Conservation (phyloP, 148 eudicot genomes). For the Rheum nobile region DNA sequence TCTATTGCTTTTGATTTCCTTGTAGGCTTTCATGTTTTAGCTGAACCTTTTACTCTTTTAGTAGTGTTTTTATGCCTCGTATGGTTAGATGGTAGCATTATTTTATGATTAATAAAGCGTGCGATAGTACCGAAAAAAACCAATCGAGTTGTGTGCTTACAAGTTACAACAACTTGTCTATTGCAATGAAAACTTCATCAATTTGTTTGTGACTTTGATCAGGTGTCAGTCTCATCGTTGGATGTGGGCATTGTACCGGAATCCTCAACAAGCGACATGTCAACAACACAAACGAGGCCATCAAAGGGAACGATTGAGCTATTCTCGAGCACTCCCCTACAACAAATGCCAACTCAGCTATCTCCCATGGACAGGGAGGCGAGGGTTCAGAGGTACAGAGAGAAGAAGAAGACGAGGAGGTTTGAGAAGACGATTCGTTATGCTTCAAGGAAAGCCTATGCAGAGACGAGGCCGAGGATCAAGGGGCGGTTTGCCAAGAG, state of each 20-base stretch:
- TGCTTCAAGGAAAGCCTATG: constrained; percentile 96
- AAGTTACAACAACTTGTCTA: no score
- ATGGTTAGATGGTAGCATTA: no score
- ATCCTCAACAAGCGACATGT: constrained; percentile 40
- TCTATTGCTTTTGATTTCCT: no score
- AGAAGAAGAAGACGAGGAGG: constrained; percentile 80
- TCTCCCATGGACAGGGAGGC: constrained; percentile 80
- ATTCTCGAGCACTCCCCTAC: constrained; percentile 46
- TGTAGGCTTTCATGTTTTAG: no score
- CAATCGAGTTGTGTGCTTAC: no score
- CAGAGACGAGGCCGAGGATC: constrained; percentile 90
- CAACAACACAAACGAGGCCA: constrained; percentile 10
- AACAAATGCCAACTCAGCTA: constrained; percentile 32
- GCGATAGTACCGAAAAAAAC: no score
- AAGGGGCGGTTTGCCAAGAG: constrained; percentile 95
- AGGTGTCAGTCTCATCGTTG: constrained; percentile 74
- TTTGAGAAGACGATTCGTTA: constrained; percentile 94
- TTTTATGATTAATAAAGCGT: no score
- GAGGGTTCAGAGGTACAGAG: constrained; percentile 79
- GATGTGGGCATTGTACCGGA: constrained; percentile 70
- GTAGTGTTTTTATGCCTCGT: no score
- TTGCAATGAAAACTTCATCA: no score
- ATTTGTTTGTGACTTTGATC: constrained; percentile 7
- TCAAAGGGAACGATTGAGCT: constrained; percentile 43
- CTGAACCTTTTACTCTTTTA: no score